Percentiles rank a stretch among this genome's conserved stretches.
phyloP scores from a whole-genome alignment of 441 rosid species.

The Euphorbia celastroides region DNA sequence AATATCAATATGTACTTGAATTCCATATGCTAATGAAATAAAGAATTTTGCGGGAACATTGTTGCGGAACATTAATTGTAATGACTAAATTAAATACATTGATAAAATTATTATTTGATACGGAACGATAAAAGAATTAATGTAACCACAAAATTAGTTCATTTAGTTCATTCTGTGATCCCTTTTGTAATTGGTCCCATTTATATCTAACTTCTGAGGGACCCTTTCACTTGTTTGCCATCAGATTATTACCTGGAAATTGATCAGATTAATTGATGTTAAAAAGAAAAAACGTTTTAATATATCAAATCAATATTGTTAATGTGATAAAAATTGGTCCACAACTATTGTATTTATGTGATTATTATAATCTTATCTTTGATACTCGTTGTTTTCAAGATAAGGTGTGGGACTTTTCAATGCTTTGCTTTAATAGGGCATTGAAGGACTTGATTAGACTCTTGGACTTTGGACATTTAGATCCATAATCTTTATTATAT shows the following conservation, averaged over 20 bases:
- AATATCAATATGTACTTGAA: too few species aligned
- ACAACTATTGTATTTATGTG: slow-evolving; percentile 12
- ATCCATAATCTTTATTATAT: background rate
- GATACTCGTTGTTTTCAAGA: slow-evolving; percentile 25
- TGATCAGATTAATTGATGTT: too few species aligned
- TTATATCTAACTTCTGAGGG: background rate
- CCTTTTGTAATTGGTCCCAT: background rate
- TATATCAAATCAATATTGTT: slow-evolving; percentile 10
- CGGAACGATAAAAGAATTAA: too few species aligned
- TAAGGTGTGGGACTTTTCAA: slow-evolving; percentile 31
- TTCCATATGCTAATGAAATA: too few species aligned
- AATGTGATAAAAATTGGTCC: slow-evolving; percentile 18
- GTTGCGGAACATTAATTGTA: too few species aligned
- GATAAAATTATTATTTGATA: too few species aligned
- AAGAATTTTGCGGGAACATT: too few species aligned
- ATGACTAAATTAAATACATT: too few species aligned
- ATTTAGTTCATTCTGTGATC: too few species aligned
- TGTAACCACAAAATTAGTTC: too few species aligned
- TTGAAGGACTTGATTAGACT: slow-evolving; percentile 28
- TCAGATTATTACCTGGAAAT: slow-evolving; percentile 28
- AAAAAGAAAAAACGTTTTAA: background rate
- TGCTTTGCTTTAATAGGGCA: slow-evolving; percentile 46
- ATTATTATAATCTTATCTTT: slow-evolving; percentile 32
- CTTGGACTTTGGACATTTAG: slow-evolving; percentile 20
- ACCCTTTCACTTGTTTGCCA: slow-evolving; percentile 7